Evolutionary conservation across 306 rosid genomes (phyloP), one percentile per base, ranked within the genome.

Genomic region (Lathyrus aphaca): DNA sequence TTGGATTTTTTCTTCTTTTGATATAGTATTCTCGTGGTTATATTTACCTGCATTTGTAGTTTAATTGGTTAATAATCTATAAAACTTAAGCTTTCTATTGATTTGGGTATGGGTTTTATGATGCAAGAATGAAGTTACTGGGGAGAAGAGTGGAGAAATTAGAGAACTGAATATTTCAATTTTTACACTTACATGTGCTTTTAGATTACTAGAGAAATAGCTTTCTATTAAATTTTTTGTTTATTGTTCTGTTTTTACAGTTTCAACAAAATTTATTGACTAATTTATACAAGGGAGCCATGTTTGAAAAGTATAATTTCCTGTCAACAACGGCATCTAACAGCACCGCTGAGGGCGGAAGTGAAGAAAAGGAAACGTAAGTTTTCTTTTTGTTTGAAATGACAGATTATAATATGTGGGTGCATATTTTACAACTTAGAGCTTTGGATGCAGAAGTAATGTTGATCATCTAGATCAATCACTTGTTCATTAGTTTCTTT

Each of bases 341-440:
- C 68, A 63, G 72, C 75, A n/a, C 84, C 27, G 40, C 82, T 27
- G 69, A 68, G 68, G 74, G 56, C 30, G 76, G 70, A 39, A 65
- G 66, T 38, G 78, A 77, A 60, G 27, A 69, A 30, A 16, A 64
- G 11, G 56, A 78, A 69, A 80, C 72, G 87, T 83, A 77, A 76
- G 87, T 73, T 64, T 64, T 63, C 23, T 62, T 71, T 53, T 21
- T 70, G 0, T 61, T 60, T 78, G 67, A 78, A 63, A 74, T 65
- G 30, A 70, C 68, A 17, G 8, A 59, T 43, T 37, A n/a, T n/a
- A n/a, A n/a, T n/a, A 29, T 46, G 12, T 61, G 38, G 55, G 48
- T 44, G 51, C 40, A 3, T 56, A 29, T 69, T 43, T 59, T 61
- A 61, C 67, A 11, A 38, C 17, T 58, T 73, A 13, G 10, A 37